Base-by-base conservation (phyloP, 1,284 basidiomycete species). In the Boletus hoseneyae region DNA sequence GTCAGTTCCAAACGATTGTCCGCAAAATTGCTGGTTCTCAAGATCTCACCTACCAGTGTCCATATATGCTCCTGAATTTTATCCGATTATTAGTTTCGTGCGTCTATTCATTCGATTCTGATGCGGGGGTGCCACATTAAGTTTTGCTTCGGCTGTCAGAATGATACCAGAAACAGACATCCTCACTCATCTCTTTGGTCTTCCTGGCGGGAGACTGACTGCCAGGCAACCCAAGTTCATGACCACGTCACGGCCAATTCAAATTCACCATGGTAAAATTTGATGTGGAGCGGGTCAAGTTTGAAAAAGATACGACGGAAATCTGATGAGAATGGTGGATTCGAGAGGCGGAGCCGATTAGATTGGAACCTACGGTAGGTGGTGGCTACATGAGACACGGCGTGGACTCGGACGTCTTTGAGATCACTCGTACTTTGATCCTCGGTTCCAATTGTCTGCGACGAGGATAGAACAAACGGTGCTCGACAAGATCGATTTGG, bases 81-180 rank as follows among this genome's bases (percentile, higher is more conserved):
- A 51, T 45, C 47, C 44, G 60, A 44, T 48, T 43, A n/a, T n/a
- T n/a, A n/a, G n/a, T n/a, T n/a, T 50, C 42, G 38, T 44, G 32
- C 39, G 19, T 41, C 21, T 47, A 4, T 21, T 33, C 23, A 27
- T 25, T 48, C 37, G 21, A 43, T 38, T 41, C 45, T 36, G 29
- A 45, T 44, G 42, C 33, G 47, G 46, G 39, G 45, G 23, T 47
- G 11, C 41, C 39, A 32, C 16, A 44, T 36, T 29, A 30, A 16
- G 30, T 21, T 30, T 47, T 42, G 42, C 43, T 49, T 55, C 37
- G 21, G 46, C 43, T 45, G 32, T 37, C 18, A 27, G 21, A 33
- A 27, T 23, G 27, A 35, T 25, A 23, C 38, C 21, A 25, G 33
- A 33, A 34, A 25, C 12, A 25, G 23, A 25, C 13, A 23, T 43